These are phyloP conservation scores for Solanum medicagineum DNA, from an alignment of 257 asterid species.

Conservation along the genomic window DNA sequence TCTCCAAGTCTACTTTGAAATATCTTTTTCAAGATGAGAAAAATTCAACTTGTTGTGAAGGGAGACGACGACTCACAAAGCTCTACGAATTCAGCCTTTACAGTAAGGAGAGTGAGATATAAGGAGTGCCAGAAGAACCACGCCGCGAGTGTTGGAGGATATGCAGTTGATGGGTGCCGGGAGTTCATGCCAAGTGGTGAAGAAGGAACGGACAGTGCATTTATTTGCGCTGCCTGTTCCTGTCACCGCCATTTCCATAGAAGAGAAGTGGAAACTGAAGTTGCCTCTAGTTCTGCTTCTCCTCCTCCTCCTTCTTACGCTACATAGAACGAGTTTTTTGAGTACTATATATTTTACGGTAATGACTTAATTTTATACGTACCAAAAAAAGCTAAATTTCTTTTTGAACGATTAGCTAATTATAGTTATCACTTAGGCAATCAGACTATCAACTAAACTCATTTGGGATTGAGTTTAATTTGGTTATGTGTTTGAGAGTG, in stretches of 20 bases:
- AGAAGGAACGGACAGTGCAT: conserved; percentile 30
- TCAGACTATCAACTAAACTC: not conserved
- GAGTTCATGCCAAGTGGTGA: conserved; percentile 55
- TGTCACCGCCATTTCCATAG: conserved; percentile 85
- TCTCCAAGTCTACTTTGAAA: too few relatives aligned
- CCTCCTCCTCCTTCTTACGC: not conserved
- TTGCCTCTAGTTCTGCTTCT: conserved; percentile 3
- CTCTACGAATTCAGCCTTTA: conserved; percentile 17
- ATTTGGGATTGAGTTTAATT: not conserved
- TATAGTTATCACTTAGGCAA: not conserved
- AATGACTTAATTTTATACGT: not conserved
- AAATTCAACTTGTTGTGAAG: conserved; percentile 13
- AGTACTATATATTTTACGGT: not conserved
- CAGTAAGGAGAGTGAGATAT: conserved; percentile 38
- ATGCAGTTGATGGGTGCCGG: conserved; percentile 91
- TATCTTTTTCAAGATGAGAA: conserved; percentile 25
- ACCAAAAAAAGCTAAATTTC: too few relatives aligned
- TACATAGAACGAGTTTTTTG: not conserved
- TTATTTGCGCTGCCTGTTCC: conserved; percentile 85
- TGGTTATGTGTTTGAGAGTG: not conserved
- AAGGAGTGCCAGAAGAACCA: conserved; percentile 86
- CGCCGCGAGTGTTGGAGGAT: conserved; percentile 74
- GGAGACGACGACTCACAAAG: conserved; percentile 10
- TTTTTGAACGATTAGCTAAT: not conserved
- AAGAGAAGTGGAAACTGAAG: conserved; percentile 39